Conservation (phyloP, 2,329 filamentous ascomycete genomes). For the Stachybotrys echinatus region DNA sequence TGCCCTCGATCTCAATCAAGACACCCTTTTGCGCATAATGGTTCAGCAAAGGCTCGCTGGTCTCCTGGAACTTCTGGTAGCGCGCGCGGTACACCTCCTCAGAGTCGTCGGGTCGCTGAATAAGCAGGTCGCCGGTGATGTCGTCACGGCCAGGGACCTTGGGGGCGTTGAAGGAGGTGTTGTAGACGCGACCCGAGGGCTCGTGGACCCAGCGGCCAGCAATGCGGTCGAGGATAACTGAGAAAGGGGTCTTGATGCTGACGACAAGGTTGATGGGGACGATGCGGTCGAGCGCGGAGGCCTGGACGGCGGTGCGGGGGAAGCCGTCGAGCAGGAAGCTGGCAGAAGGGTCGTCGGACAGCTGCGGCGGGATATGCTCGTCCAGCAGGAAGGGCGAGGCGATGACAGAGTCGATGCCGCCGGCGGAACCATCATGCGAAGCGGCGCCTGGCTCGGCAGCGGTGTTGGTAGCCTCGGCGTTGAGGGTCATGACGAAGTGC, state of each 20-base stretch:
- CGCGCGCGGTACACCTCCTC: slow-evolving; percentile 80
- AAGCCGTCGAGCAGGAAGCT: slow-evolving; percentile 97
- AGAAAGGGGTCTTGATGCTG: slow-evolving; percentile 76
- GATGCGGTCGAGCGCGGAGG: slow-evolving; percentile 67
- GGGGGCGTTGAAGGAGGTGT: slow-evolving; percentile 86
- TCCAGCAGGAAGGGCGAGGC: slow-evolving; percentile 32
- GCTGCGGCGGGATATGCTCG: slow-evolving; percentile 29
- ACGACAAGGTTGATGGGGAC: slow-evolving; percentile 95
- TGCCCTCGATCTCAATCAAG: slow-evolving; percentile 79
- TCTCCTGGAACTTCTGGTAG: slow-evolving; percentile 80
- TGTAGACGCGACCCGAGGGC: slow-evolving; percentile 88
- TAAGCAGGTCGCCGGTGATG: slow-evolving; percentile 79
- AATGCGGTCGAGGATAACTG: slow-evolving; percentile 85
- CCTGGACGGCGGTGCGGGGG: slow-evolving; percentile 81
- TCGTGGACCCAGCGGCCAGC: slow-evolving; percentile 91
- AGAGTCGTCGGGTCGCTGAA: slow-evolving; percentile 79
- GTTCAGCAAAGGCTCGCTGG: slow-evolving; percentile 76
- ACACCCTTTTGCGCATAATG: slow-evolving; percentile 84
- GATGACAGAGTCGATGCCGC: slow-evolving; percentile 26
- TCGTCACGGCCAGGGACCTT: slow-evolving; percentile 79
- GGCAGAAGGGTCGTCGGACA: slow-evolving; percentile 66
- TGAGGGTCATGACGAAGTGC: slow-evolving; percentile 47
- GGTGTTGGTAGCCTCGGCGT: slow-evolving; percentile 32
- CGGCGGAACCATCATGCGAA: slow-evolving; percentile 16
- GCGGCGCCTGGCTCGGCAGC: slow-evolving; percentile 19